These are phyloP conservation scores for Acer campestre DNA, from an alignment of 345 rosid species.

Conservation along the genomic window DNA sequence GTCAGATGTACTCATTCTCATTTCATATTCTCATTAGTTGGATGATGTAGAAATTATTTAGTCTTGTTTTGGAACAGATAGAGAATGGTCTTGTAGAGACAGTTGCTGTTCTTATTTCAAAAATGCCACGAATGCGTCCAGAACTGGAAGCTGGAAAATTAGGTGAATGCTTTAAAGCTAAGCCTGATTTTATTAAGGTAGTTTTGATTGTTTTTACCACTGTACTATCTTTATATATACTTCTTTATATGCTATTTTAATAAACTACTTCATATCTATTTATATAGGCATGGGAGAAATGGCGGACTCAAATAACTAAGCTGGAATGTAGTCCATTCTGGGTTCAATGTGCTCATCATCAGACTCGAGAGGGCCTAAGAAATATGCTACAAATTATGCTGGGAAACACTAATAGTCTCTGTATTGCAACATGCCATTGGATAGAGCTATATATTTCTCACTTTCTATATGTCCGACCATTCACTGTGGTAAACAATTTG, in stretches of 20 bases:
- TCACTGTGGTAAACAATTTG: conserved; percentile 59
- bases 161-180: conserved; percentile 84
- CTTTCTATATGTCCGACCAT: conserved; percentile 79
- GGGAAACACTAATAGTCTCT: conserved; percentile 64
- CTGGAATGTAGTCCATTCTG: conserved; percentile 84
- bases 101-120: conserved; percentile 89
- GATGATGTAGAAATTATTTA: not conserved
- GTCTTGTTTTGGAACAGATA: conserved; percentile 49
- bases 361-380: conserved; percentile 86
- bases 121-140: conserved; percentile 90
- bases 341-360: conserved; percentile 83
- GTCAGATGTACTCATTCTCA: not conserved
- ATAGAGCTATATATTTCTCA: conserved; percentile 82
- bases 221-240: conserved; percentile 6
- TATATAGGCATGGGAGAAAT: conserved; percentile 88
- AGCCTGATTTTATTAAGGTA: conserved; percentile 96
- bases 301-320: conserved; percentile 87
- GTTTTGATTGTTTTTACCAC: conserved; percentile 15
- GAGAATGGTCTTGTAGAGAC: conserved; percentile 97
- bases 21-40: not conserved
- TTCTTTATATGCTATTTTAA: not conserved
- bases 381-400: conserved; percentile 86
- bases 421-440: conserved; percentile 71
- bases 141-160: conserved; percentile 61
- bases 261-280: conserved; percentile 4